These are phyloP conservation scores for Calonectria honghensis DNA, from an alignment of 2,329 filamentous ascomycete genomes.

Conservation along the genomic window DNA sequence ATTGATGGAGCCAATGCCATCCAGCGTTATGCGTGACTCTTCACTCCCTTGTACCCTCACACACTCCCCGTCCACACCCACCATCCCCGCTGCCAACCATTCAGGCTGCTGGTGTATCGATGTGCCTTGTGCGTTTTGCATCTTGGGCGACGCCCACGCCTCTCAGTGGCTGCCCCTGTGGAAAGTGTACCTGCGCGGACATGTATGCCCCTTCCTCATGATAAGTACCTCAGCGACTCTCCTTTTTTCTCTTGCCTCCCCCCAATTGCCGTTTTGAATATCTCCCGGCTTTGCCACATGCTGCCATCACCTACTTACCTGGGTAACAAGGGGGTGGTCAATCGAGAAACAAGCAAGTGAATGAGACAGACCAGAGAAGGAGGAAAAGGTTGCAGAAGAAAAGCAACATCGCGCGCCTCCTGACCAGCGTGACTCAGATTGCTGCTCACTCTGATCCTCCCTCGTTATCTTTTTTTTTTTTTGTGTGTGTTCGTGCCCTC, in stretches of 20 bases:
- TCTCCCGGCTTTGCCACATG: conserved; percentile 37
- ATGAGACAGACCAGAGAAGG: conserved; percentile 17
- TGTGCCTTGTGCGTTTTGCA: conserved; percentile 39
- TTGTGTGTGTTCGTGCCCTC: background rate
- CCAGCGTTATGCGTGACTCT: conserved; percentile 38
- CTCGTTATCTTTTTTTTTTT: background rate
- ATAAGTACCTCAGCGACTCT: conserved; percentile 37
- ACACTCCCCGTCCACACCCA: conserved; percentile 27
- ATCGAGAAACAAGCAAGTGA: conserved; percentile 31
- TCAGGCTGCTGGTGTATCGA: conserved; percentile 29
- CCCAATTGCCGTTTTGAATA: conserved; percentile 34
- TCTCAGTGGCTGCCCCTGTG: conserved; percentile 28
- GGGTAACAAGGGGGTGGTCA: conserved; percentile 36
- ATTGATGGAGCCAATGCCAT: conserved; percentile 30
- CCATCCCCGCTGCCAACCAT: conserved; percentile 22
- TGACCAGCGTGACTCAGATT: conserved; percentile 27
- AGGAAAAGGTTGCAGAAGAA: conserved; percentile 9
- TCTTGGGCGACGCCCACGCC: conserved; percentile 25
- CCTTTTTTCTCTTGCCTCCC: conserved; percentile 27
- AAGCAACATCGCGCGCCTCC: conserved; percentile 19
- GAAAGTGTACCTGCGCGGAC: conserved; percentile 41
- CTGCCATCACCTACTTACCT: conserved; percentile 30
- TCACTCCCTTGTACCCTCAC: conserved; percentile 29
- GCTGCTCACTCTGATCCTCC: conserved; percentile 7
- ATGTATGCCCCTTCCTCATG: conserved; percentile 37